These are phyloP conservation scores for Podospora pseudopauciseta DNA, from an alignment of 495 filamentous ascomycete genomes.

Conservation along the genomic window DNA sequence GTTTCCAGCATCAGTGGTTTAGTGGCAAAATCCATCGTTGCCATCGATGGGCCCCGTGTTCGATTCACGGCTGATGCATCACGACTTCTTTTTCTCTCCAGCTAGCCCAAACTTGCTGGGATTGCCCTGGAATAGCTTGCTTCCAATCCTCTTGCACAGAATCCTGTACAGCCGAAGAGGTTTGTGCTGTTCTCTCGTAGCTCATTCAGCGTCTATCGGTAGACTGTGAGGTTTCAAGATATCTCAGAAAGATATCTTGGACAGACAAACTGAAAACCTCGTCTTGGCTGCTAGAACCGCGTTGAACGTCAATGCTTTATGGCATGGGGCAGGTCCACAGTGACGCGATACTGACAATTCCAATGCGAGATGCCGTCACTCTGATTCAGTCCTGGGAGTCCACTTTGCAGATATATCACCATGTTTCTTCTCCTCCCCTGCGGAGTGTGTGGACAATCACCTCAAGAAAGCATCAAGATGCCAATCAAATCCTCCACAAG, in stretches of 20 bases:
- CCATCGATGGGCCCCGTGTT: constrained; percentile 53
- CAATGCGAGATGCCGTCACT: neutral
- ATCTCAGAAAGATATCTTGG: too few species aligned
- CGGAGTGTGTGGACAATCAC: neutral
- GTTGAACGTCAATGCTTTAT: too few species aligned
- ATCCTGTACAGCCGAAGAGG: too few species aligned
- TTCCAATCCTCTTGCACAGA: too few species aligned
- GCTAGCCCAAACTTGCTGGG: too few species aligned
- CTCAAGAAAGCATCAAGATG: neutral
- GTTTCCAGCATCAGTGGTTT: constrained; percentile 39
- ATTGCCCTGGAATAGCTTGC: too few species aligned
- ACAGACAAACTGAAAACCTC: too few species aligned
- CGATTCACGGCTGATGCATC: constrained; percentile 48
- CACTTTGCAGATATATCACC: neutral
- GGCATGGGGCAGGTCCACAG: neutral
- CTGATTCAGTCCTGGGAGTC: neutral
- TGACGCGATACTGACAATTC: neutral
- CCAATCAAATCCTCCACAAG: neutral
- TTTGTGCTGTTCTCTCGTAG: too few species aligned
- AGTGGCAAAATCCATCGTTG: constrained; percentile 55
- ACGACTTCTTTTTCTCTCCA: neutral
- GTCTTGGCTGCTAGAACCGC: too few species aligned
- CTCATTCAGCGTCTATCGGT: too few species aligned
- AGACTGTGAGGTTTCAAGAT: too few species aligned
- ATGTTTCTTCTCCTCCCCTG: too few species aligned